A percentile compares a stretch with the other conserved stretches of the same genome.
phyloP scores from a whole-genome alignment of 306 rosid genomes.

The Mimosa pudica region DNA sequence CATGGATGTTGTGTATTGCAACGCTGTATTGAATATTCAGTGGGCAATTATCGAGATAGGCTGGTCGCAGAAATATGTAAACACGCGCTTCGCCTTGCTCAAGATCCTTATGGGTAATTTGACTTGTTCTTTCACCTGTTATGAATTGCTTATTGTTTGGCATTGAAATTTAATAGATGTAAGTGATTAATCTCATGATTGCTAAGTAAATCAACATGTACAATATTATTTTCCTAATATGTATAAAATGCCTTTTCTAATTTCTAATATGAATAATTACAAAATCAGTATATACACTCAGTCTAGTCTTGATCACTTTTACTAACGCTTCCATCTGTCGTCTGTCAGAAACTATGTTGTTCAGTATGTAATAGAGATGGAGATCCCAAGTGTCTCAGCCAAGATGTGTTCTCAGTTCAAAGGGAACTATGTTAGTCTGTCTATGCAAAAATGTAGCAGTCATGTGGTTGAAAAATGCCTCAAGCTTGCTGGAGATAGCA shows the following conservation, averaged over 20 bases:
- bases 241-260: background rate
- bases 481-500: conserved; percentile 42
- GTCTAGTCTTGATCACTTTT: background rate
- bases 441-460: conserved; percentile 71
- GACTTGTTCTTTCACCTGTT: background rate
- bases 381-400: conserved; percentile 42
- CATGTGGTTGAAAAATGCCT: conserved; percentile 81
- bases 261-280: background rate
- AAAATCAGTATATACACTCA: background rate
- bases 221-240: background rate
- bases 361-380: conserved; percentile 60
- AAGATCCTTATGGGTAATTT: conserved; percentile 75
- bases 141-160: conserved; percentile 3
- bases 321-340: background rate
- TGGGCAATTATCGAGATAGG: conserved; percentile 48
- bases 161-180: background rate
- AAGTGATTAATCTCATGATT: background rate
- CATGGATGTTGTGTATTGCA: conserved; percentile 86
- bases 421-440: conserved; percentile 55
- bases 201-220: background rate
- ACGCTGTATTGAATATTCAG: conserved; percentile 61
- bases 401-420: conserved; percentile 52
- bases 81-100: conserved; percentile 64
- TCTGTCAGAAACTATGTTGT: conserved; percentile 73
- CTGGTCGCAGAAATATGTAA: conserved; percentile 59